Conservation (phyloP, 768 basidiomycete genomes). For the Phallus indusiatus region DNA sequence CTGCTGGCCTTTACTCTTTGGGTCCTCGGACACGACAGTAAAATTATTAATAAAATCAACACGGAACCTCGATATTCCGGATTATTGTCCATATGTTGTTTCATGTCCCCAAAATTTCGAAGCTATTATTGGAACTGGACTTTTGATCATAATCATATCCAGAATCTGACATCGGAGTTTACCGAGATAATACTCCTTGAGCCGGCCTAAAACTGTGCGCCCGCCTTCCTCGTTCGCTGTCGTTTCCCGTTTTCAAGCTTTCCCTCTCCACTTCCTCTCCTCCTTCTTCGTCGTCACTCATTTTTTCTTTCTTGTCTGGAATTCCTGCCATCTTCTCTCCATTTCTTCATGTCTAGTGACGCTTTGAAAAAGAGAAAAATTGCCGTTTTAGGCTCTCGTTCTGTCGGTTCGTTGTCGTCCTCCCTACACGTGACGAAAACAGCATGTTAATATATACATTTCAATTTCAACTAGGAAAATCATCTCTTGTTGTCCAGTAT, state of each 20-base stretch:
- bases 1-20: too few species aligned
- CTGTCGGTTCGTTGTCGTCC: slow-evolving; percentile 57
- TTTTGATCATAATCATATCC: too few species aligned
- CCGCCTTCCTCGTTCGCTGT: slow-evolving; percentile 3
- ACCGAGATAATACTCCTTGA: background rate
- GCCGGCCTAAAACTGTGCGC: slow-evolving; percentile 1
- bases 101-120: too few species aligned
- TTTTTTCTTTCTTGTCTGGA: background rate
- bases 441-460: slow-evolving; percentile 1
- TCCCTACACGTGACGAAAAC: slow-evolving; percentile 12
- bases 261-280: background rate
- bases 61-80: too few species aligned
- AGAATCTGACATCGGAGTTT: background rate
- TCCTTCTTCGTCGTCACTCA: background rate
- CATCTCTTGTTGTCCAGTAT: slow-evolving; percentile 87
- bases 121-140: too few species aligned
- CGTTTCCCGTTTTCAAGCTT: background rate
- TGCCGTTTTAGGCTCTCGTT: slow-evolving; percentile 77
- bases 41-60: too few species aligned
- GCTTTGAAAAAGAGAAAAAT: slow-evolving; percentile 75
- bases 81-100: too few species aligned
- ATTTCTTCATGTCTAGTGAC: slow-evolving; percentile 3
- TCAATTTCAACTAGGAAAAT: slow-evolving; percentile 58
- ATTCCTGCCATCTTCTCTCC: background rate
- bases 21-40: too few species aligned